phyloP scores from a whole-genome alignment of 2,329 filamentous ascomycete species.

The Cordyceps fumosorosea region DNA sequence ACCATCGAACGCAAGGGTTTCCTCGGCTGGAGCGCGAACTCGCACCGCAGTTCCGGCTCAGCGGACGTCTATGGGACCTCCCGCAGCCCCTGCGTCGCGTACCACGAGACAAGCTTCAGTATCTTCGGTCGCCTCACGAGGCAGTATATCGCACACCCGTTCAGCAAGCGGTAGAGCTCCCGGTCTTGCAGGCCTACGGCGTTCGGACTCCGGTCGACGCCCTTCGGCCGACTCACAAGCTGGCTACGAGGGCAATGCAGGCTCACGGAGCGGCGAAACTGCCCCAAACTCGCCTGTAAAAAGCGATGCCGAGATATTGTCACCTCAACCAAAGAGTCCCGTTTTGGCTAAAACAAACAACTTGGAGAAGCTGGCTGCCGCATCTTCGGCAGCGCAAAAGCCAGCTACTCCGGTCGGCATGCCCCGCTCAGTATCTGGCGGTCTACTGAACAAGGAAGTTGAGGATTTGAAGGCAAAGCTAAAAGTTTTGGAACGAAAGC shows the following conservation, averaged over 20 bases:
- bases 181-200: slow-evolving; percentile 29
- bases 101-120: slow-evolving; percentile 38
- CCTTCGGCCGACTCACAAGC: slow-evolving; percentile 42
- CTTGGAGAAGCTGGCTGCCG: slow-evolving; percentile 45
- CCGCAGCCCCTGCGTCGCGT: slow-evolving; percentile 41
- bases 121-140: slow-evolving; percentile 32
- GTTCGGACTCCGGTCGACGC: slow-evolving; percentile 35
- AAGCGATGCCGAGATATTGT: slow-evolving; percentile 44
- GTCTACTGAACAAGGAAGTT: slow-evolving; percentile 58
- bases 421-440: slow-evolving; percentile 37
- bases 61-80: slow-evolving; percentile 63
- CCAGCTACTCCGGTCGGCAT: slow-evolving; percentile 23
- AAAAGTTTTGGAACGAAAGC: slow-evolving; percentile 79
- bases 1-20: slow-evolving; percentile 48
- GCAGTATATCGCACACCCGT: slow-evolving; percentile 28
- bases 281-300: slow-evolving; percentile 37
- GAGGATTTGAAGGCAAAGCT: slow-evolving; percentile 88
- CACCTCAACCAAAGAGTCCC: slow-evolving; percentile 45
- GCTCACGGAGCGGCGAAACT: slow-evolving; percentile 20
- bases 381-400: slow-evolving; percentile 26
- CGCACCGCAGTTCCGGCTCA: slow-evolving; percentile 48
- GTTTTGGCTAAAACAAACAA: slow-evolving; percentile 43
- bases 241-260: slow-evolving; percentile 34
- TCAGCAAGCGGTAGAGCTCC: slow-evolving; percentile 37
- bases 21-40: slow-evolving; percentile 41